Conservation (phyloP, 805 yeast genomes). For the Torulaspora gathmanii region DNA sequence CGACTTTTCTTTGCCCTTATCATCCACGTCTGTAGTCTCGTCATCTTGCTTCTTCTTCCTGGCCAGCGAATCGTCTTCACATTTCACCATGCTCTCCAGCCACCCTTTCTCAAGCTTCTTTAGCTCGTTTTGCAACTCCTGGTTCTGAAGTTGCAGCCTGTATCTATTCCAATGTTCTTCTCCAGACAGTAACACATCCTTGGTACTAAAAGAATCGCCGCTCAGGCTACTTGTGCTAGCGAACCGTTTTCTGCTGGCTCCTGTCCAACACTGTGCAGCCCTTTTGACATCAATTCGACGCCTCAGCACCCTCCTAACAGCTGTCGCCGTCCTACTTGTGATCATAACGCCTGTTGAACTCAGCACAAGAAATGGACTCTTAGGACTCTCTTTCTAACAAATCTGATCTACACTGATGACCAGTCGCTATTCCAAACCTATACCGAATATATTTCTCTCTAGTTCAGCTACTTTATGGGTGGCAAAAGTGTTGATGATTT, state of each 20-base stretch:
- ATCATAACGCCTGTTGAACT: constrained; percentile 7
- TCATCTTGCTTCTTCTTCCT: constrained; percentile 19
- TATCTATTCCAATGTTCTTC: constrained; percentile 18
- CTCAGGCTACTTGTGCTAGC: constrained; percentile 12
- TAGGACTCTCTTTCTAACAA: neutral
- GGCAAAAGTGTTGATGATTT: constrained; percentile 6
- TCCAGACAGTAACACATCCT: constrained; percentile 5
- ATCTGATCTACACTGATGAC: neutral
- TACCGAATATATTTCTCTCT: neutral
- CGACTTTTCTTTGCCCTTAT: constrained; percentile 16
- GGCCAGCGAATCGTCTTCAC: constrained; percentile 9
- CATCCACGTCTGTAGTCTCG: constrained; percentile 15
- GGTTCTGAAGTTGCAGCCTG: constrained; percentile 14
- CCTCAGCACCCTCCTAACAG: constrained; percentile 11
- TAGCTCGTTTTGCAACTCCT: constrained; percentile 14
- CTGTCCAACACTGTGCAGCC: neutral
- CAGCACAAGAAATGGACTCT: neutral
- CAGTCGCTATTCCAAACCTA: neutral
- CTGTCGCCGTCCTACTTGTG: constrained; percentile 12
- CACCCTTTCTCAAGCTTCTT: constrained; percentile 19
- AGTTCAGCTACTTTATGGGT: neutral
- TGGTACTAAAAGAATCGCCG: neutral
- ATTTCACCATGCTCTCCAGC: constrained; percentile 12
- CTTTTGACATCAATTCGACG: constrained; percentile 1
- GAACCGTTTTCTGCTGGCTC: constrained; percentile 5